Evolutionary conservation across 2,329 filamentous ascomycete species (phyloP).

Genomic region (Penicillium sp.): DNA sequence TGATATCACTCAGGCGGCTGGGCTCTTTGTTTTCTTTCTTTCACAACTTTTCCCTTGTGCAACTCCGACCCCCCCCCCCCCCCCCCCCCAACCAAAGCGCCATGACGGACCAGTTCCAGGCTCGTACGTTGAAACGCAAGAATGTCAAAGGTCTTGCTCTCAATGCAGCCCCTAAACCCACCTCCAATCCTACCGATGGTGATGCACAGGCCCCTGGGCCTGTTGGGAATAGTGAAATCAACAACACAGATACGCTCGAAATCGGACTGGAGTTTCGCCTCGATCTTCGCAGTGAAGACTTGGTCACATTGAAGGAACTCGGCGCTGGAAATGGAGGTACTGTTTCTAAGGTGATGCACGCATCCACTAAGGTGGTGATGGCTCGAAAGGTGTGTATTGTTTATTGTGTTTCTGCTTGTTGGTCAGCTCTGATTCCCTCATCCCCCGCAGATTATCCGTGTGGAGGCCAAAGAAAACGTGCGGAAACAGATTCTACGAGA

Average conservation of each 20-base stretch:
- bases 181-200: constrained; percentile 68
- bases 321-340: constrained; percentile 96
- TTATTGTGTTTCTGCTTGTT: neutral
- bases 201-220: constrained; percentile 63
- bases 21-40: constrained; percentile 1
- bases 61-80: neutral
- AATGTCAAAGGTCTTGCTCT: constrained; percentile 95
- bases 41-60: constrained; percentile 1
- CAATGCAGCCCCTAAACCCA: constrained; percentile 69
- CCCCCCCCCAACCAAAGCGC: constrained; percentile 8
- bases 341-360: constrained; percentile 95
- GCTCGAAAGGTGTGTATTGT: constrained; percentile 75
- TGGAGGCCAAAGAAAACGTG: constrained; percentile 96
- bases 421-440: neutral
- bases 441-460: constrained; percentile 76
- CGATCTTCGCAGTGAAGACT: constrained; percentile 84
- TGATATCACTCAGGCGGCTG: neutral
- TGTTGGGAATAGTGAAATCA: constrained; percentile 57
- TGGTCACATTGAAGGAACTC: constrained; percentile 90
- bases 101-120: constrained; percentile 63
- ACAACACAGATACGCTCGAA: constrained; percentile 71
- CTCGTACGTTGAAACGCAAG: constrained; percentile 92
- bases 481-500: constrained; percentile 96
- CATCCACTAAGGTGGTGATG: constrained; percentile 94
- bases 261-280: constrained; percentile 97